phyloP scores from a whole-genome alignment of 257 asterid species.

The Przewalskia tangutica region DNA sequence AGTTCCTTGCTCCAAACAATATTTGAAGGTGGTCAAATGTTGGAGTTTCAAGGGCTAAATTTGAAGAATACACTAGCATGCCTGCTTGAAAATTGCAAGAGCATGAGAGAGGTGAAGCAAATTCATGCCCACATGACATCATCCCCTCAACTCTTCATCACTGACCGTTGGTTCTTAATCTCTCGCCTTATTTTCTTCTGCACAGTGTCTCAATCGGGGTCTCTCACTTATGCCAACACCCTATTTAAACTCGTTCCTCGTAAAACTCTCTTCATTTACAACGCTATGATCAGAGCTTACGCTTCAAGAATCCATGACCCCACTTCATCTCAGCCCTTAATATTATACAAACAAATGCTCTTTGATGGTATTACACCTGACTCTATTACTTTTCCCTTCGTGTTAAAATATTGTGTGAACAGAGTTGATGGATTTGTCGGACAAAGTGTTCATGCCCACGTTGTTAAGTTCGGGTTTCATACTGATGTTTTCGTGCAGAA shows the following conservation, averaged over 20 bases:
- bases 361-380: conserved; percentile 31
- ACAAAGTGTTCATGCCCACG: conserved; percentile 43
- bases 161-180: conserved; percentile 37
- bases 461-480: conserved; percentile 39
- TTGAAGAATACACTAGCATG: conserved; percentile 32
- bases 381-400: conserved; percentile 50
- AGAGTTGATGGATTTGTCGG: conserved; percentile 30
- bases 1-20: not conserved
- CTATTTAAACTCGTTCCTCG: conserved; percentile 29
- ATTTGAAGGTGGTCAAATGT: not conserved
- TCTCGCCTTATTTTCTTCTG: conserved; percentile 61
- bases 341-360: conserved; percentile 46
- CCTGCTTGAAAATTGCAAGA: conserved; percentile 41
- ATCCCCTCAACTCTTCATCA: conserved; percentile 29
- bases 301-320: conserved; percentile 38
- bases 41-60: conserved; percentile 17
- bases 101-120: conserved; percentile 37
- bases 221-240: conserved; percentile 35
- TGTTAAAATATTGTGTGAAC: conserved; percentile 59
- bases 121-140: conserved; percentile 44
- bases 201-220: conserved; percentile 24
- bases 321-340: conserved; percentile 21
- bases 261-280: conserved; percentile 48
- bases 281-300: conserved; percentile 62
- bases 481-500: conserved; percentile 53